Evolutionary conservation across 2,329 filamentous ascomycete genomes (phyloP), one percentile per base, ranked within the genome.

Genomic region (Samsoniella hepiali): DNA sequence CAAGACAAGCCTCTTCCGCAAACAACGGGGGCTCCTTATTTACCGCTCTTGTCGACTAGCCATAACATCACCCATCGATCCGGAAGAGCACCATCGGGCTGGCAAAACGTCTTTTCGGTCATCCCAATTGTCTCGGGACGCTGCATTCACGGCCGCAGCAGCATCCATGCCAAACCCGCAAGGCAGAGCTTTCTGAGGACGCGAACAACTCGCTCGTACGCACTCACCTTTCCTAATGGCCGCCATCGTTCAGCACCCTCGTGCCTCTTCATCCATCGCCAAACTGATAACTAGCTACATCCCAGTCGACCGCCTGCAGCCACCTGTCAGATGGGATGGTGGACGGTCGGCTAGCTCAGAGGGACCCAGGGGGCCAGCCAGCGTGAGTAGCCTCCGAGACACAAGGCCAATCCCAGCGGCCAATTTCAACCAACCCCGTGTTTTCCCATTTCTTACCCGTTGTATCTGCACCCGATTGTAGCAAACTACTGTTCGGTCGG

Each of bases 311-410:
- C 55, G 47, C 10, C 15, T 34, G 55, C 42, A 55, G 50, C 40
- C 58, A 47, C 59, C 50, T 62, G 59, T 55, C 50, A 62, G 59
- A 62, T 62, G 59, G 42, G 50, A 54, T 49, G 59, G 32, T 44
- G 13, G 22, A 32, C 47, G 13, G 29, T 8, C 27, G 22, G 22
- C 22, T 22, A 22, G 22, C 22, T 22, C 44, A 47, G 44, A 47
- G 44, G 27, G 27, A 17, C 44, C 38, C 38, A 17, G 38, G 2
- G 38, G 38, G 38, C 38, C 8, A 49, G 45, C 45, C n/a, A 27
- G n/a, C 27, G 6, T 27, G 22, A 32, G 49, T 22, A 47, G 44
- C 17, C 27, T 27, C 47, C 22, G 9, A 54, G 51, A 29, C 51
- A 40, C 51, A 22, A 32, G 22, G 34, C 51, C 51, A 54, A 51